phyloP scores from a whole-genome alignment of 257 asterid genomes.

The Forsythia viridissima region DNA sequence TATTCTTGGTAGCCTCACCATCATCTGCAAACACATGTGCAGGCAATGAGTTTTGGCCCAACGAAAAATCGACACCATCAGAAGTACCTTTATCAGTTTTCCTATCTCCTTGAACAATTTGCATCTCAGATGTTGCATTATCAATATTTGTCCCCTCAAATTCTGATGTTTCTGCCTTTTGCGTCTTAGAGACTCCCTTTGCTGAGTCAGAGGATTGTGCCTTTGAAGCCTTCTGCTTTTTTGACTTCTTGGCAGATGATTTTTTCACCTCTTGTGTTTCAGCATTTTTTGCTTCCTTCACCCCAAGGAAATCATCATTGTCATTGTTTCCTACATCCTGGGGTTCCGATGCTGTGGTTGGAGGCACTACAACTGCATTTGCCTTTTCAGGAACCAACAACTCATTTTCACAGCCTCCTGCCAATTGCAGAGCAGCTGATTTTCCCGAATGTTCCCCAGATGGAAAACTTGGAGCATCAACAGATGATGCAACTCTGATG shows the following conservation, averaged over 20 bases:
- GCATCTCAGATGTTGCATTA: constrained; percentile 36
- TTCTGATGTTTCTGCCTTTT: constrained; percentile 46
- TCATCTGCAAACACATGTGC: constrained; percentile 25
- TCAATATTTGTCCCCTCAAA: constrained; percentile 33
- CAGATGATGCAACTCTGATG: constrained; percentile 29
- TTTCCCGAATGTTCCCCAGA: constrained; percentile 35
- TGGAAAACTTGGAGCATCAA: constrained; percentile 29
- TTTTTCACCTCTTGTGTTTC: constrained; percentile 60
- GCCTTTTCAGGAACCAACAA: constrained; percentile 23
- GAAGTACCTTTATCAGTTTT: constrained; percentile 31
- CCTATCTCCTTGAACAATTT: constrained; percentile 32
- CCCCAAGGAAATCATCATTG: constrained; percentile 38
- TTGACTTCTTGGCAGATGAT: constrained; percentile 76
- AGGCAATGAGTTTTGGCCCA: constrained; percentile 29
- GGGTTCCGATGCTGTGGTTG: constrained; percentile 30
- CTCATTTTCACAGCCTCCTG: constrained; percentile 28
- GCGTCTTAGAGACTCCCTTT: constrained; percentile 49
- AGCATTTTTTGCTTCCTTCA: constrained; percentile 49
- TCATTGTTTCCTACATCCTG: constrained; percentile 36
- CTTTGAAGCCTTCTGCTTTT: constrained; percentile 79
- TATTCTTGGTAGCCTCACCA: constrained; percentile 32
- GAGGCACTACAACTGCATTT: constrained; percentile 28
- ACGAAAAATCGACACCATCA: constrained; percentile 31
- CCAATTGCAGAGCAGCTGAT: constrained; percentile 25
- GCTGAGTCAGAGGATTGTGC: constrained; percentile 44